phyloP scores from a whole-genome alignment of 305 asterid species.

The Solanum hybrid region DNA sequence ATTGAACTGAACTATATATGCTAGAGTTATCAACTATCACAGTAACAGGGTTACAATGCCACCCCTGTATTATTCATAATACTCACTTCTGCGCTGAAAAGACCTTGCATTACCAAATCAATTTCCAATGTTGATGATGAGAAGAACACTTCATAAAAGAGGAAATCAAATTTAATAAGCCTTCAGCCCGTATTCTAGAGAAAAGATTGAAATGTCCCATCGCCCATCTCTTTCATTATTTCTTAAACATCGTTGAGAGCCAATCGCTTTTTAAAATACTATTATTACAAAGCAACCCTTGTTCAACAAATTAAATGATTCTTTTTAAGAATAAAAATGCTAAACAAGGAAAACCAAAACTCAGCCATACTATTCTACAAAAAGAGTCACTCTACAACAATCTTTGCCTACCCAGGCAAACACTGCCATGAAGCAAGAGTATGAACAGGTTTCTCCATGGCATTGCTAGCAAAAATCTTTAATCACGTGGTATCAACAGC shows the following conservation, averaged over 20 bases:
- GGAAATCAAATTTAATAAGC: not conserved
- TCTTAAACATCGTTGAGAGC: not conserved
- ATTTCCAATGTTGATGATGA: not conserved
- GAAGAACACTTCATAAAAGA: not conserved
- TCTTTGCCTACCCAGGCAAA: slow-evolving; percentile 2
- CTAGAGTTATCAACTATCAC: not conserved
- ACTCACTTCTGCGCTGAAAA: not conserved
- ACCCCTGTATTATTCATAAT: not conserved
- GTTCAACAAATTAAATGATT: not conserved
- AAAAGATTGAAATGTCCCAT: not conserved
- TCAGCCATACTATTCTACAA: slow-evolving; percentile 3
- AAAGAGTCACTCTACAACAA: slow-evolving; percentile 6
- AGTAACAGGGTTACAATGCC: not conserved
- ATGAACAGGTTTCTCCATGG: slow-evolving; percentile 2
- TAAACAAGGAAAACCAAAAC: not conserved
- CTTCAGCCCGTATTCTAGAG: not conserved
- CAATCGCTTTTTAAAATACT: not conserved
- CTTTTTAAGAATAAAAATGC: not conserved
- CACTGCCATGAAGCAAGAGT: not conserved
- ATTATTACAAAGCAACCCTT: not conserved
- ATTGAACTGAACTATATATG: not conserved
- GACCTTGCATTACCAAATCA: not conserved
- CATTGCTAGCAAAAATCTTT: not conserved
- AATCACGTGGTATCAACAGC: slow-evolving; percentile 1
- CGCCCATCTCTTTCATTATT: not conserved